Percentiles rank a stretch among this genome's conserved stretches.
Evolutionary conservation across 2,329 filamentous ascomycete genomes (phyloP).

Genomic region (Fusarium liriodendri): DNA sequence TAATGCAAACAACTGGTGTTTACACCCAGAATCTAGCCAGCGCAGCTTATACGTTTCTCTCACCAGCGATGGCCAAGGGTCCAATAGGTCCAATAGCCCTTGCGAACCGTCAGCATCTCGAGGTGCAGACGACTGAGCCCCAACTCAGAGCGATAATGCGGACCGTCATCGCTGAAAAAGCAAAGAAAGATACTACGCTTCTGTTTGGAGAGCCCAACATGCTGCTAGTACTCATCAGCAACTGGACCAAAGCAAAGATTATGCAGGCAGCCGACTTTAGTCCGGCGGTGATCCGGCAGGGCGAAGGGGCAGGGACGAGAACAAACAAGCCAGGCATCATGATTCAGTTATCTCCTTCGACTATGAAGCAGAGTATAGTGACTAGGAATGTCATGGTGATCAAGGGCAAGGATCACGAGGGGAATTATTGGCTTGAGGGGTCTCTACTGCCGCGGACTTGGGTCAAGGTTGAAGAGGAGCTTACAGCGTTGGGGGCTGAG

Average conservation of each 20-base stretch:
- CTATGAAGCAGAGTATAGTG: slow-evolving; percentile 7
- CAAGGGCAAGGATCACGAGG: slow-evolving; percentile 44
- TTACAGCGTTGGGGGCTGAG: not conserved
- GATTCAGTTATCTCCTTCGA: slow-evolving; percentile 25
- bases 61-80: slow-evolving; percentile 32
- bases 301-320: slow-evolving; percentile 10
- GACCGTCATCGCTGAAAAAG: slow-evolving; percentile 29
- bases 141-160: slow-evolving; percentile 48
- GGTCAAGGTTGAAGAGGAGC: slow-evolving; percentile 42
- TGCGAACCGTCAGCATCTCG: slow-evolving; percentile 47
- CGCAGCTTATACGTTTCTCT: slow-evolving; percentile 35
- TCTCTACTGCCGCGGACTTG: slow-evolving; percentile 40
- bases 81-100: slow-evolving; percentile 46
- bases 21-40: slow-evolving; percentile 45
- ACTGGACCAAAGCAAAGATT: slow-evolving; percentile 53
- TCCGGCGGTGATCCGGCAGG: slow-evolving; percentile 38
- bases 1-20: slow-evolving; percentile 26
- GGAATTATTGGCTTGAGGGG: slow-evolving; percentile 45
- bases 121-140: slow-evolving; percentile 48
- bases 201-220: slow-evolving; percentile 48
- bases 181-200: slow-evolving; percentile 32
- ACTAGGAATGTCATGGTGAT: slow-evolving; percentile 32
- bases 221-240: slow-evolving; percentile 51
- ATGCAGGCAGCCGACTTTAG: slow-evolving; percentile 52
- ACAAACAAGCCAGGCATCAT: slow-evolving; percentile 32